A percentile compares a stretch with the other conserved stretches of the same genome.
These are phyloP conservation scores for Cynara cardunculus DNA, from an alignment of 129 eudicot species.

Conservation along the genomic window DNA sequence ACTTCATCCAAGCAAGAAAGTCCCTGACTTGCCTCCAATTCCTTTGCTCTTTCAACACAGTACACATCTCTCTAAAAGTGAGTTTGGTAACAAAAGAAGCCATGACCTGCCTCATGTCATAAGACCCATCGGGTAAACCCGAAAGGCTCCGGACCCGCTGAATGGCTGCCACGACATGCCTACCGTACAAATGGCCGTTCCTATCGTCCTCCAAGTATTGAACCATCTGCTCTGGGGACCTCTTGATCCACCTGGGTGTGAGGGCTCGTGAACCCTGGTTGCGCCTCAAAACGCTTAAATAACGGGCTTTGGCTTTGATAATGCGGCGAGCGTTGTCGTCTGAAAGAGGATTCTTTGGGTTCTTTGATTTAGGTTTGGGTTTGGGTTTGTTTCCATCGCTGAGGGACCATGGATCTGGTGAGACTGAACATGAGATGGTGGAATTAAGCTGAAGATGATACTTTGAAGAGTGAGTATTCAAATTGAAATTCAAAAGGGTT, in stretches of 20 bases:
- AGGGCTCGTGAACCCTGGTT: conserved; percentile 77
- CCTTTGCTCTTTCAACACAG: conserved; percentile 82
- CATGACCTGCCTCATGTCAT: conserved; percentile 85
- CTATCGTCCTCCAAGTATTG: conserved; percentile 86
- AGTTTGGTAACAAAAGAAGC: conserved; percentile 74
- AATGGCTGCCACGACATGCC: conserved; percentile 91
- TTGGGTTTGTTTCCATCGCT: conserved; percentile 84
- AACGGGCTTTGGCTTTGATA: conserved; percentile 66
- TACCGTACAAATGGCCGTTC: conserved; percentile 83
- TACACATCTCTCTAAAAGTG: conserved; percentile 83
- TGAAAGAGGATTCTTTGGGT: conserved; percentile 75
- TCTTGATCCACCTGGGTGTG: conserved; percentile 79
- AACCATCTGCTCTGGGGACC: conserved; percentile 93
- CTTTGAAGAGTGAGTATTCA: conserved; percentile 21
- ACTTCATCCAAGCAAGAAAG: conserved; percentile 91
- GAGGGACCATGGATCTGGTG: conserved; percentile 86
- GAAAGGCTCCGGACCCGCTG: conserved; percentile 63
- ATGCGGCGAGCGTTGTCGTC: conserved; percentile 93
- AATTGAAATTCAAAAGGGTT: no score
- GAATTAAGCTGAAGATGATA: not conserved
- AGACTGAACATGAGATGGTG: conserved; percentile 35
- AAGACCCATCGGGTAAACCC: conserved; percentile 54
- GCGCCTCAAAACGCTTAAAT: conserved; percentile 71
- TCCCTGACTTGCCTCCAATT: conserved; percentile 84
- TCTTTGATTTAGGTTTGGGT: conserved; percentile 74